Evolutionary conservation across 2,329 filamentous ascomycete genomes (phyloP), one percentile per base, ranked within the genome.

Genomic region (Corniculantispora saksenae): DNA sequence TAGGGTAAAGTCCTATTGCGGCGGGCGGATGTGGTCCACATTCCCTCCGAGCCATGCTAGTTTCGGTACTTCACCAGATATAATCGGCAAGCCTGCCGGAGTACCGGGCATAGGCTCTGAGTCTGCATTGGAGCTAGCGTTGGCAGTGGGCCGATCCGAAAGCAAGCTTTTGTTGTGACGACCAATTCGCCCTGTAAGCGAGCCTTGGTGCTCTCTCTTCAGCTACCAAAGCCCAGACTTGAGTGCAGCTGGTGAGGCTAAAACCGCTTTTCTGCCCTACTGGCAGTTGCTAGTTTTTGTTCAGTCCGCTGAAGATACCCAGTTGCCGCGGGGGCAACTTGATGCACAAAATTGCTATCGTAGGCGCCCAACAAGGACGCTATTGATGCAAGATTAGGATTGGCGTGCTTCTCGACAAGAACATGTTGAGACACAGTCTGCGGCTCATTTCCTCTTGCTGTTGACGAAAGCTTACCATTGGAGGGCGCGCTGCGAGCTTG

Each of bases 41-140:
- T 58, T 64, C 54, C 45, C 61, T 51, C 17, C n/a, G 35, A 53
- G 25, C 2, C 32, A 23, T 58, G 54, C 54, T 64, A 32, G 61
- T 63, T 57, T 27, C 61, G 61, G 61, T 58, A 58, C 53, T 50
- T 58, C 45, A 32, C 21, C 54, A 53, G n/a, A 53, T 57, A 56
- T 55, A 51, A 58, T 64, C 61, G 61, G 61, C 15, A 64, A 59
- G 32, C 23, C 21, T 50, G 53, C 61, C 61, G 61, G 45, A 45
- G 32, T 53, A 35, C 25, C 40, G 61, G 61, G 38, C 60, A 47
- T 62, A 60, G 12, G 25, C 38, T 47, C 38, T 35, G 25, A 29
- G 45, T 5, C 45, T 51, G 45, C 57, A 47, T 63, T 55, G 15
- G 45, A 35, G 23, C 43, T 55, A 45, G 60, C 35, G 48, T 19